phyloP scores from a whole-genome alignment of 2,329 filamentous ascomycete species.

The Zopfia rhizophila region DNA sequence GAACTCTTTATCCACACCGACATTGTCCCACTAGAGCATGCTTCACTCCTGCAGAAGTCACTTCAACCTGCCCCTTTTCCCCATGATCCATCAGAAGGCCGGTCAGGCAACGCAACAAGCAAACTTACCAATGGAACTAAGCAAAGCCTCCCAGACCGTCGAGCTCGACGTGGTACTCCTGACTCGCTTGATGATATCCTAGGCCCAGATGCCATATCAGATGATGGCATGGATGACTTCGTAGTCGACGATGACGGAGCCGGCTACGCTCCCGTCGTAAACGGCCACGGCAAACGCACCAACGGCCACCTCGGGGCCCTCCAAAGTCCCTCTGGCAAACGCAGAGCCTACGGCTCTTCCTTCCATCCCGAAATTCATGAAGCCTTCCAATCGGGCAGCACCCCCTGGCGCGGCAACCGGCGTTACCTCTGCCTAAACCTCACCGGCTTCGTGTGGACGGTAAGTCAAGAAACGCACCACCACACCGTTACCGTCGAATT shows the following conservation, averaged over 20 bases:
- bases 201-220: constrained; percentile 66
- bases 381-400: constrained; percentile 92
- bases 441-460: constrained; percentile 95
- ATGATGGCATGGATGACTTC: constrained; percentile 76
- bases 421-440: constrained; percentile 94
- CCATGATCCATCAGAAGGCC: constrained; percentile 79
- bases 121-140: constrained; percentile 66
- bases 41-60: constrained; percentile 60
- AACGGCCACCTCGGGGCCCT: constrained; percentile 59
- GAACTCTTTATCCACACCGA: constrained; percentile 91
- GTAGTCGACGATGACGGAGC: constrained; percentile 95
- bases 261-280: constrained; percentile 76
- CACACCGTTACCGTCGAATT: constrained; percentile 97
- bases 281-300: constrained; percentile 71
- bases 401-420: constrained; percentile 93
- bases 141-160: constrained; percentile 61
- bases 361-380: constrained; percentile 78
- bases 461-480: constrained; percentile 88
- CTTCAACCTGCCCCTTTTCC: constrained; percentile 86
- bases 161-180: constrained; percentile 69
- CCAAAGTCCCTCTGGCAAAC: constrained; percentile 61
- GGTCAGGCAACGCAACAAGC: constrained; percentile 71
- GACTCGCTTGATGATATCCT: constrained; percentile 88
- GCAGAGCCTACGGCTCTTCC: constrained; percentile 58
- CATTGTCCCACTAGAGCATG: constrained; percentile 64